Evolutionary conservation across 2,329 filamentous ascomycete genomes (phyloP).

Genomic region (Talaromyces rugulosus): DNA sequence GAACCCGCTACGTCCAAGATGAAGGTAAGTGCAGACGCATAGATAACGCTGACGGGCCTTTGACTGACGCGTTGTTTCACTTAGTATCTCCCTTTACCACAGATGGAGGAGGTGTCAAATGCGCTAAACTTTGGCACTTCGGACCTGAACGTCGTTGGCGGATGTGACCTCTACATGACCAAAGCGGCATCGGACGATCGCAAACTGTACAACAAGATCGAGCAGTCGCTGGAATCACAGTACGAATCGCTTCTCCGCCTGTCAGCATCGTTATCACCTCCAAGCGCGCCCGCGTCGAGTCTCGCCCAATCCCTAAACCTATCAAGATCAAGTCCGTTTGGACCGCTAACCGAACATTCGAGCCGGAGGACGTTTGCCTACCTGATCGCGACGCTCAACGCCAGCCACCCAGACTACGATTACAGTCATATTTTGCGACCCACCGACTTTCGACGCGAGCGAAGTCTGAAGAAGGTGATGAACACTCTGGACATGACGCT

Average conservation of each 20-base stretch:
- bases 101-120: conserved; percentile 87
- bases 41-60: not conserved
- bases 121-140: conserved; percentile 94
- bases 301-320: conserved; percentile 67
- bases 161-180: conserved; percentile 94
- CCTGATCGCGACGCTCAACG: conserved; percentile 92
- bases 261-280: conserved; percentile 81
- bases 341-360: conserved; percentile 79
- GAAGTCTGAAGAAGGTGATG: conserved; percentile 75
- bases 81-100: conserved; percentile 85
- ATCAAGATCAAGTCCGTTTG: conserved; percentile 85
- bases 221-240: conserved; percentile 83
- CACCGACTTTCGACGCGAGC: conserved; percentile 82
- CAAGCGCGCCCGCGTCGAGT: conserved; percentile 59
- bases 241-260: conserved; percentile 84
- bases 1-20: not conserved
- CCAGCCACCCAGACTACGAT: conserved; percentile 93
- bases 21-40: conserved; percentile 7
- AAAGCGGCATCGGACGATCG: conserved; percentile 94
- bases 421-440: conserved; percentile 90
- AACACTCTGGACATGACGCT: conserved; percentile 82
- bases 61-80: conserved; percentile 16
- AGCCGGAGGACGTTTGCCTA: conserved; percentile 93
- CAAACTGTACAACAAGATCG: conserved; percentile 95
- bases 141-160: conserved; percentile 86